These are phyloP conservation scores for Lanmaoa pseudosensibilis DNA, from an alignment of 768 basidiomycete genomes.

Conservation along the genomic window DNA sequence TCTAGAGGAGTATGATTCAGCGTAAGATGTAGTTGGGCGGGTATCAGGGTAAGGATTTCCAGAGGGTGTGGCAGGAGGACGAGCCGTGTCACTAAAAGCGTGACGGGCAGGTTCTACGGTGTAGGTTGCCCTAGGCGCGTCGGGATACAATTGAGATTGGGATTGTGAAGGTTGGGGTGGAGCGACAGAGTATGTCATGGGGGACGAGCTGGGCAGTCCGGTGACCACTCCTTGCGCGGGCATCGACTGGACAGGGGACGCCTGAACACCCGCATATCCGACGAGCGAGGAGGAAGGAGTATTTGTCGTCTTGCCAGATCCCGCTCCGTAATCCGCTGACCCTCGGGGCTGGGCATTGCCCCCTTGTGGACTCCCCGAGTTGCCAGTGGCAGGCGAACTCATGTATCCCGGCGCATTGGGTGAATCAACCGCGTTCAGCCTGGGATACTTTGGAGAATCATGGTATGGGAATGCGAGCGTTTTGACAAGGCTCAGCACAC, in stretches of 20 bases:
- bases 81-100: constrained; percentile 22
- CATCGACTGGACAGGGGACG: constrained; percentile 26
- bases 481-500: constrained; percentile 64
- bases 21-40: constrained; percentile 21
- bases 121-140: constrained; percentile 23
- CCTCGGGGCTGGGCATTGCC: constrained; percentile 22
- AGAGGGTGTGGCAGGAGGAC: constrained; percentile 16
- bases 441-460: constrained; percentile 57
- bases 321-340: constrained; percentile 27
- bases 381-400: constrained; percentile 59
- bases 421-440: constrained; percentile 46
- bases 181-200: constrained; percentile 25
- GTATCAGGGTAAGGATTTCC: constrained; percentile 33
- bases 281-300: constrained; percentile 29
- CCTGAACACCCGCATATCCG: constrained; percentile 21
- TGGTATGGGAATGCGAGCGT: constrained; percentile 84
- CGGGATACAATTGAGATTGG: constrained; percentile 28
- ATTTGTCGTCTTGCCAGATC: constrained; percentile 19
- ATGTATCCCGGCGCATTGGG: constrained; percentile 45
- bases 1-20: constrained; percentile 27
- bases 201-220: constrained; percentile 24
- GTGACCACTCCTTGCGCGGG: constrained; percentile 17
- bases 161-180: constrained; percentile 22
- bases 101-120: constrained; percentile 23
- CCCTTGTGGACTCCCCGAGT: constrained; percentile 54